Evolutionary conservation across 2,329 filamentous ascomycete genomes (phyloP), one percentile per base, ranked within the genome.

Genomic region (Monosporascus sp.): DNA sequence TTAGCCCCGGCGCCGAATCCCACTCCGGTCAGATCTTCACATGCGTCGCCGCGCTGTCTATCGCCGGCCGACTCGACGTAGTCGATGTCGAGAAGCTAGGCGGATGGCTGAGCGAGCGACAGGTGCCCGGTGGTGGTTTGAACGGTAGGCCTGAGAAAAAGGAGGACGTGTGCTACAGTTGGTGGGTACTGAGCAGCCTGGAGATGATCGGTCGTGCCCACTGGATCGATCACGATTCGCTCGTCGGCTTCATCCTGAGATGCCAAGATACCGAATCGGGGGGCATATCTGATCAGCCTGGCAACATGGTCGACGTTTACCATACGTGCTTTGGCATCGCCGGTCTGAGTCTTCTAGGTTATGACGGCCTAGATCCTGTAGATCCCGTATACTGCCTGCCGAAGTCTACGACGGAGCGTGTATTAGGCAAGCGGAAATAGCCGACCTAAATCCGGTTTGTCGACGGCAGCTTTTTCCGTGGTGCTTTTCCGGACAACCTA

Each of bases 91-190:
- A 96, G 67, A 88, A 87, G 62, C 76, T 97, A 5, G 92, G 86
- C 19, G 83, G 85, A 48, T 99, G 94, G 94, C 78, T 99, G 51
- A 96, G 91, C 70, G 94, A 99, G 72, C 82, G 94, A 58, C 94
- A 99, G 69, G 78, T 96, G 27, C 82, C 89, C 9, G 87, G 86
- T 48, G 94, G 94, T 31, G 94, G 94, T 0, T 75, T 99, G 49
- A 99, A 99, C 68, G 94, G 94, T 3, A 82, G 94, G 48, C 94
- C 94, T 0, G 94, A 97, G 74, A 99, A 99, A 76, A 75, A 89
- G 58, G 93, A 96, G 68, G 94, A 99, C 69, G 93, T 96, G 16
- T 99, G 94, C 74, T 99, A 99, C 74, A 96, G 91, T 69, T 99
- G 94, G 94, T 99, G 94, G 94, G 94, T 97, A 45, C 76, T 93